A percentile compares a stretch with the other conserved stretches of the same genome.
These are phyloP conservation scores for Spiromastix sp. DNA, from an alignment of 2,329 filamentous ascomycete species.

Conservation along the genomic window DNA sequence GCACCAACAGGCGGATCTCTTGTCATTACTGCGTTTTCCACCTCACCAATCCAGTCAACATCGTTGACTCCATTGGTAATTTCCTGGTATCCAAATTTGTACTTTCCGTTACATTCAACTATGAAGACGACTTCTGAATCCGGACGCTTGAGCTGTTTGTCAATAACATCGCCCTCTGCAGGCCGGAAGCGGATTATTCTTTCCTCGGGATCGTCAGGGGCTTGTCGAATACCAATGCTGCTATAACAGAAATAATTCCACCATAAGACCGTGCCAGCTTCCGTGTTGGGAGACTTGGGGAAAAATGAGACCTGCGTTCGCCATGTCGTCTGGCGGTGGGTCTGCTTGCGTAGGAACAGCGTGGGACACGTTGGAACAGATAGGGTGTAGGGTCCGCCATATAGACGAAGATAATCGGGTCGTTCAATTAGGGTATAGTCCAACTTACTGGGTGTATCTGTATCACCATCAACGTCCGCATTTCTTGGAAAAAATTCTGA, in stretches of 20 bases:
- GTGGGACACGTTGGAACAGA: constrained; percentile 42
- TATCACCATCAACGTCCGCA: constrained; percentile 12
- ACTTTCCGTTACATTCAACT: constrained; percentile 22
- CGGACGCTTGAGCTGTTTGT: constrained; percentile 7
- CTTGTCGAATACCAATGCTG: constrained; percentile 30
- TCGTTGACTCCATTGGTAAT: constrained; percentile 7
- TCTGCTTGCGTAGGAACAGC: constrained; percentile 46
- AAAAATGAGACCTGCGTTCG: constrained; percentile 37
- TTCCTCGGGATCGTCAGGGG: constrained; percentile 8
- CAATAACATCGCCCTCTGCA: constrained; percentile 12
- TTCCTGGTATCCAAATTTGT: constrained; percentile 20
- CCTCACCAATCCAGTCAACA: constrained; percentile 18
- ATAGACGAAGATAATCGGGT: constrained; percentile 36
- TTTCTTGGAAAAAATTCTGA: background rate
- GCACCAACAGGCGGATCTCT: constrained; percentile 28
- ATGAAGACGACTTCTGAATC: constrained; percentile 16
- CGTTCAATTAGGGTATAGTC: constrained; percentile 39
- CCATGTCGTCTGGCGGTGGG: constrained; percentile 33
- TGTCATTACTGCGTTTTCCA: constrained; percentile 26
- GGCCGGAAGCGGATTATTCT: constrained; percentile 19
- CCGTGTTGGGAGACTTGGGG: constrained; percentile 33
- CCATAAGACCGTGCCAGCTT: constrained; percentile 46
- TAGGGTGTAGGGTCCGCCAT: constrained; percentile 44
- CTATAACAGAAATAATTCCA: constrained; percentile 42
- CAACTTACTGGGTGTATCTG: constrained; percentile 39